Evolutionary conservation across 2,329 filamentous ascomycete species (phyloP).

Genomic region (Alternaria postmessia): DNA sequence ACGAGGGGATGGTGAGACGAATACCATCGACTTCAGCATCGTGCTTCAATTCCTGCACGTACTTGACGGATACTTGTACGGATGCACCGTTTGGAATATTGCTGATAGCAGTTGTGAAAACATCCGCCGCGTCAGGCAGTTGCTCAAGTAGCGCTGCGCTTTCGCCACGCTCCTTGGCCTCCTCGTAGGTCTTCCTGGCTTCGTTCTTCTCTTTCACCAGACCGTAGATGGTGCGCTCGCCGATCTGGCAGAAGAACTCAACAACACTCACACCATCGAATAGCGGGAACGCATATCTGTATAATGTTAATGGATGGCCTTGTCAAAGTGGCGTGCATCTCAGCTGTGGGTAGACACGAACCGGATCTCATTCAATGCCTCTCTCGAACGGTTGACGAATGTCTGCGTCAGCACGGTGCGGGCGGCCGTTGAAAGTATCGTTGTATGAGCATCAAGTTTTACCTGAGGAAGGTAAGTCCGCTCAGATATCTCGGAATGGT

Average conservation of each 20-base stretch:
- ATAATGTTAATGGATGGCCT: neutral
- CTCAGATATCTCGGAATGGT: neutral
- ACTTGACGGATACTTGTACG: conserved; percentile 8
- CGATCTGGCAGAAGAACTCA: conserved; percentile 10
- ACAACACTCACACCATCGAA: conserved; percentile 15
- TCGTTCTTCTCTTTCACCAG: conserved; percentile 13
- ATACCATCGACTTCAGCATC: conserved; percentile 15
- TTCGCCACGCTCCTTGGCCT: conserved; percentile 6
- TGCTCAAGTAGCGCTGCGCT: conserved; percentile 10
- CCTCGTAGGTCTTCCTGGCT: conserved; percentile 10
- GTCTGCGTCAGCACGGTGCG: conserved; percentile 8
- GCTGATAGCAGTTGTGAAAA: conserved; percentile 11
- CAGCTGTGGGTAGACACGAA: neutral
- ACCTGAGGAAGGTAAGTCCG: conserved; percentile 11
- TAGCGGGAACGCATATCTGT: conserved; percentile 12
- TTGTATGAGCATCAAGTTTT: conserved; percentile 6
- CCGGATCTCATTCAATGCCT: conserved; percentile 9
- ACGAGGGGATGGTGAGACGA: conserved; percentile 7
- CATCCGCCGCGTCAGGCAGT: conserved; percentile 12
- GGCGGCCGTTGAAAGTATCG: conserved; percentile 7
- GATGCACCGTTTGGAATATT: neutral
- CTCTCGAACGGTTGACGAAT: neutral
- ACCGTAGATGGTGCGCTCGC: conserved; percentile 11
- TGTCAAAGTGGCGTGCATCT: neutral
- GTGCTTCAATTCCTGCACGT: conserved; percentile 12